Conservation (phyloP, 2,329 filamentous ascomycete species). For the Penicillium olsonii region DNA sequence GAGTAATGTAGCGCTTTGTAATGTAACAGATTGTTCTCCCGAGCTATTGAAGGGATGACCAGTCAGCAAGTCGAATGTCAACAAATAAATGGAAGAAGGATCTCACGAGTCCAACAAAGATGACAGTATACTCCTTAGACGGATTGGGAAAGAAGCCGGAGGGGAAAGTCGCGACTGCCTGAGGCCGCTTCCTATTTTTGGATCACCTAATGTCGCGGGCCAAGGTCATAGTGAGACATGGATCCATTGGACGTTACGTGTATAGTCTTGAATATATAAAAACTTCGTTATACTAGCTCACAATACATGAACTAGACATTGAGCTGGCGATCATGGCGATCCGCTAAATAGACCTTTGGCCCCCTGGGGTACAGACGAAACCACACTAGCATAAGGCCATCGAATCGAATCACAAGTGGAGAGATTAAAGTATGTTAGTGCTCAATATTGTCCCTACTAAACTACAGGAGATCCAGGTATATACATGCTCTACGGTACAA, state of each 20-base stretch:
- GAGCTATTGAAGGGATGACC: constrained; percentile 1
- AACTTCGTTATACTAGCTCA: too few species aligned
- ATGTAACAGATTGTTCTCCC: neutral
- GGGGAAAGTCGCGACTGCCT: constrained; percentile 13
- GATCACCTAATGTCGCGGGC: neutral
- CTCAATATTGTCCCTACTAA: neutral
- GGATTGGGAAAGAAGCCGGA: constrained; percentile 25
- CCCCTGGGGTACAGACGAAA: neutral
- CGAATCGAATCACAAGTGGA: neutral
- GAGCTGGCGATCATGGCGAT: constrained; percentile 1
- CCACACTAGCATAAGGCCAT: neutral
- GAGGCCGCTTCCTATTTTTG: constrained; percentile 13
- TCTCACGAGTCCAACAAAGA: constrained; percentile 5
- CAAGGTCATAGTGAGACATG: constrained; percentile 4
- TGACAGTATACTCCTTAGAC: constrained; percentile 20
- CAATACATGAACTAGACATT: neutral
- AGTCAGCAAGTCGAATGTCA: constrained; percentile 1
- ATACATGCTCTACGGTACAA: constrained; percentile 14
- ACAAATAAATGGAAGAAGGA: neutral
- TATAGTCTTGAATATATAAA: neutral
- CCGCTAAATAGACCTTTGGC: neutral
- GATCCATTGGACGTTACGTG: neutral
- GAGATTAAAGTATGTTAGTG: neutral
- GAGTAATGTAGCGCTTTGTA: constrained; percentile 11
- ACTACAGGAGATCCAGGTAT: neutral